phyloP scores from a whole-genome alignment of 192 early-diverging fungal species.

The Coemansia sp. region DNA sequence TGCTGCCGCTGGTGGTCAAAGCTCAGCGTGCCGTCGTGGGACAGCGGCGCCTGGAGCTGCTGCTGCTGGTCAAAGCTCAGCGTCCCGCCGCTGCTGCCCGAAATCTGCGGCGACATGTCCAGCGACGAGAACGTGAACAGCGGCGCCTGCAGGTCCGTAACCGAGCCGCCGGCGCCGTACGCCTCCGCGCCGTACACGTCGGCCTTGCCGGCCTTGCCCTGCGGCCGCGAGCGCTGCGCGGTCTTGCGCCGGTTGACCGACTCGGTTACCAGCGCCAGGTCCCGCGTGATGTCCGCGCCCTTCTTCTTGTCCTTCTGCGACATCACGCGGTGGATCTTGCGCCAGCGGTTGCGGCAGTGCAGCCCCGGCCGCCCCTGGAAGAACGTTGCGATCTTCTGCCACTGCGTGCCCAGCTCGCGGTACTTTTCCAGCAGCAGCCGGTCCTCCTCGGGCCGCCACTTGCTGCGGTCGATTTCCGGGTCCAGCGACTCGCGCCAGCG shows the following conservation, averaged over 20 bases:
- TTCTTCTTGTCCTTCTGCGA: constrained; percentile 46
- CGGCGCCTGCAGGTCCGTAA: too few species aligned
- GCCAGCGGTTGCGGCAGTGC: constrained; percentile 78
- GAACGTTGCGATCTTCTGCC: constrained; percentile 72
- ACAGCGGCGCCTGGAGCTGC: not conserved
- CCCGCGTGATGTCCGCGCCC: constrained; percentile 17
- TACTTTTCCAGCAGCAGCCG: constrained; percentile 57
- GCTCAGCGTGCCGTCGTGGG: too few species aligned
- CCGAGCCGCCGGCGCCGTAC: not conserved
- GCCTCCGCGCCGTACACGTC: not conserved
- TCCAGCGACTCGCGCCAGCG: constrained; percentile 85
- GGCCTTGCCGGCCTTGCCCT: not conserved
- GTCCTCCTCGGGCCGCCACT: constrained; percentile 70
- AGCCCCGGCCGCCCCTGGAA: constrained; percentile 72
- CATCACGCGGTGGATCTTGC: constrained; percentile 63
- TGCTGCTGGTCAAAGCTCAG: not conserved
- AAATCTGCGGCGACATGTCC: not conserved
- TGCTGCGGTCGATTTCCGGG: constrained; percentile 69
- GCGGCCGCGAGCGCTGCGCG: constrained; percentile 37
- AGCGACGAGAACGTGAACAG: not conserved
- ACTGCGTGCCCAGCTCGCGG: constrained; percentile 66
- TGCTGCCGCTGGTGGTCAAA: not conserved
- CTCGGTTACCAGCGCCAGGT: constrained; percentile 43
- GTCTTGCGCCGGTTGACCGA: constrained; percentile 48
- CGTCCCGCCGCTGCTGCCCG: not conserved